Evolutionary conservation across 768 basidiomycete genomes (phyloP), one percentile per base, ranked within the genome.

Genomic region (Tylopilus plumbeoviolaceoides): DNA sequence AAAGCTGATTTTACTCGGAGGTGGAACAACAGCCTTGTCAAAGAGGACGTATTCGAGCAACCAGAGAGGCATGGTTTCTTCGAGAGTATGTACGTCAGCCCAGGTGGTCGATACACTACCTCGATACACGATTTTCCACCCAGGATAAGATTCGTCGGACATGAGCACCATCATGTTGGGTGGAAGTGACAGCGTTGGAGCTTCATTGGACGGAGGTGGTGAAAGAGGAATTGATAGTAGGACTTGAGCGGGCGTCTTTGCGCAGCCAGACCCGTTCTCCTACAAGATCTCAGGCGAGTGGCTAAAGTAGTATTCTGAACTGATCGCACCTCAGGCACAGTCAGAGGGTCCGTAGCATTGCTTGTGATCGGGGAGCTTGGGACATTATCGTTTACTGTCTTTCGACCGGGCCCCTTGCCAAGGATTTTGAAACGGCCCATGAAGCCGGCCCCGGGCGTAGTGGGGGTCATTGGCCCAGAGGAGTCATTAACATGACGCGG

Each of bases 31-130:
- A 50, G 76, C 71, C 63, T 80, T 83, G 58, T 88, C 87, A 14
- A 83, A 70, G 36, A 98, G 75, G 36, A 98, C 70, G 61, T 87
- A 95, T 67, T 98, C 91, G 47, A 92, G 72, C 44, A 97, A 72
- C 95, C 95, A 98, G 58, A 84, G 63, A 4, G 95, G 95, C 76
- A 92, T 83, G 36, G 73, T 77, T 61, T 84, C 81, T 70, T 97
- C 94, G 33, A 98, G 73, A 14, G 67, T 56, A 38, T 72, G 67
- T 49, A 73, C 60, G 50, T 87, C 85, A 2, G 74, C 74, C 48
- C 75, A 81, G 8, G 82, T 79, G 31, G 75, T 76, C 1, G 77
- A 75, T 3, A 87, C 82, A 25, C 79, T 78, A 3, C 91, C 85
- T 31, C 91, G 78, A 63, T 95, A 98, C 1, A 91, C 71, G 3